Evolutionary conservation across 371 early-diverging fungal genomes (phyloP).

Genomic region (Circinella umbellata): DNA sequence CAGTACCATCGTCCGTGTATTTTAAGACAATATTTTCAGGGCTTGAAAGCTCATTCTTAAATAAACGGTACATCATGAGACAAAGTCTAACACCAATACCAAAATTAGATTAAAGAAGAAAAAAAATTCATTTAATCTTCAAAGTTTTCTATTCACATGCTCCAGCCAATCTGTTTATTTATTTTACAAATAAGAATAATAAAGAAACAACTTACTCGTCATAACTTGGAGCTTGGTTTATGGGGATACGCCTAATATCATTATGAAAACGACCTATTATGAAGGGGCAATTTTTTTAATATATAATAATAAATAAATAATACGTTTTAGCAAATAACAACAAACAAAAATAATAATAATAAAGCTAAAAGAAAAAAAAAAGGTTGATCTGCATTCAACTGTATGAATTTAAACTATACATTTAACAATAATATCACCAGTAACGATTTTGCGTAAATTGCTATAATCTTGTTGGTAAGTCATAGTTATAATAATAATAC

Average conservation of each 20-base stretch:
- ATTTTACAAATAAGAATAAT: not conserved
- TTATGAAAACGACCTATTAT: constrained; percentile 37
- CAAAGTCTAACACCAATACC: constrained; percentile 38
- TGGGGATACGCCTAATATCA: constrained; percentile 56
- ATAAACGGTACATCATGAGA: constrained; percentile 61
- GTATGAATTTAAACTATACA: constrained; percentile 27
- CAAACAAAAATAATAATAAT: too few relatives aligned
- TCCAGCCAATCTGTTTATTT: not conserved
- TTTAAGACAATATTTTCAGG: constrained; percentile 54
- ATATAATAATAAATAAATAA: too few relatives aligned
- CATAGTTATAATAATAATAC: not conserved
- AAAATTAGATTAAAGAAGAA: not conserved
- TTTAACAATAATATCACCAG: constrained; percentile 52
- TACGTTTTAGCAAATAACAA: too few relatives aligned
- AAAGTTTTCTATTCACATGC: too few relatives aligned
- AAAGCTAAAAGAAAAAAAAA: not conserved
- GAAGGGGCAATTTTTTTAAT: too few relatives aligned
- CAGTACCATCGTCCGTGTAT: constrained; percentile 60
- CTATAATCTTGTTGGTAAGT: constrained; percentile 29
- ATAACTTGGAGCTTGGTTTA: constrained; percentile 59
- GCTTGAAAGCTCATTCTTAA: constrained; percentile 42
- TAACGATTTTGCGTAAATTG: constrained; percentile 47
- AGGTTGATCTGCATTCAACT: too few relatives aligned
- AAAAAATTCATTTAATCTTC: not conserved
- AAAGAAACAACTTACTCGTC: constrained; percentile 44